These are phyloP conservation scores for Leptosphaerulina australis DNA, from an alignment of 2,329 filamentous ascomycete species.

Conservation along the genomic window DNA sequence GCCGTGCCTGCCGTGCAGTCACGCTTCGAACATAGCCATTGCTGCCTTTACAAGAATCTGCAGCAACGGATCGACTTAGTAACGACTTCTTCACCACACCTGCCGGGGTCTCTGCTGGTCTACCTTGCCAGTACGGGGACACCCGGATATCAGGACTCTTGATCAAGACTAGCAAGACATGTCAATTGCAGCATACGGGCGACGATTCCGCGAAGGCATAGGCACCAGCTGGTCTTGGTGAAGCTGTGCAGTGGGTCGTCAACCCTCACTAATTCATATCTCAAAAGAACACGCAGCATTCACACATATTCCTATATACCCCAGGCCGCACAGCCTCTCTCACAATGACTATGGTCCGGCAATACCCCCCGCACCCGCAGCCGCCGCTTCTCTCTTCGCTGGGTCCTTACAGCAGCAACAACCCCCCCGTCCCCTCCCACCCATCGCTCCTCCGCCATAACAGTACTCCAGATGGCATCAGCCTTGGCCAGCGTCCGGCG, in stretches of 20 bases:
- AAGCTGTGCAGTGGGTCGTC: constrained; percentile 35
- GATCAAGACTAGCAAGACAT: constrained; percentile 40
- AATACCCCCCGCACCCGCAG: constrained; percentile 44
- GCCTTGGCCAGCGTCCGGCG: constrained; percentile 30
- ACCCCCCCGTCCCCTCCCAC: constrained; percentile 32
- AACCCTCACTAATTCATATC: constrained; percentile 4
- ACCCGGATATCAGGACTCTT: constrained; percentile 22
- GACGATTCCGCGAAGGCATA: constrained; percentile 53
- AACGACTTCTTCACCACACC: constrained; percentile 4
- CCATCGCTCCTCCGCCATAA: constrained; percentile 37
- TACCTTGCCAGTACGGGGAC: constrained; percentile 27
- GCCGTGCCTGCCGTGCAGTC: neutral
- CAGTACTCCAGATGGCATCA: constrained; percentile 31
- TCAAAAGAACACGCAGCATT: neutral
- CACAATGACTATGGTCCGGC: constrained; percentile 50
- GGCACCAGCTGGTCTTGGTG: constrained; percentile 50
- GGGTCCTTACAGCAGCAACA: constrained; percentile 31
- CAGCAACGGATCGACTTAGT: constrained; percentile 6
- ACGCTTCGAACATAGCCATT: constrained; percentile 3
- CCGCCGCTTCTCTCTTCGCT: constrained; percentile 36
- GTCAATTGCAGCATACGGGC: constrained; percentile 46
- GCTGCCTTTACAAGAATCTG: constrained; percentile 17
- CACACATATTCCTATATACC: neutral
- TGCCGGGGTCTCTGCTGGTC: constrained; percentile 42
- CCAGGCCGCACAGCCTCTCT: constrained; percentile 4